Conservation (phyloP, 2,329 filamentous ascomycete species). For the Alternaria arbusti region DNA sequence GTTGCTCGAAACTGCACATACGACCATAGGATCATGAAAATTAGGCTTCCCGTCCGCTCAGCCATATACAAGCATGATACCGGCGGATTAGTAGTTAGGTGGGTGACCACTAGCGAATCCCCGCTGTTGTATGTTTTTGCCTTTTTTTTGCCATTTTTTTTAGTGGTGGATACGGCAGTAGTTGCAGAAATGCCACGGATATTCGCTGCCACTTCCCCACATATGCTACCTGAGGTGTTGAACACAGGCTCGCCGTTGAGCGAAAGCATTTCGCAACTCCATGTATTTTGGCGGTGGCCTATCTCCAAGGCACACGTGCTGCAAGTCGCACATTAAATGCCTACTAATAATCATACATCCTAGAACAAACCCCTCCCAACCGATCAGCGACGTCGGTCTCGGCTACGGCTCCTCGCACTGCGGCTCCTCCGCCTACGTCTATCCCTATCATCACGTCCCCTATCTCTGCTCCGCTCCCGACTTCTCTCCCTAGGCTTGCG, state of each 20-base stretch:
- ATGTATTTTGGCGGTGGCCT: not conserved
- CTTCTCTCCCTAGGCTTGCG: constrained; percentile 35
- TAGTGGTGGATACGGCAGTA: too few species aligned
- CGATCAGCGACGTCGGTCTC: constrained; percentile 20
- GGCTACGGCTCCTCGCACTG: constrained; percentile 26
- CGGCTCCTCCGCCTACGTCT: constrained; percentile 25
- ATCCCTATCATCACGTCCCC: constrained; percentile 22
- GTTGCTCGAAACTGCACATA: too few species aligned
- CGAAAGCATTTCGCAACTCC: not conserved
- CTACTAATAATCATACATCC: constrained; percentile 8
- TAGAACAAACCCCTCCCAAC: not conserved
- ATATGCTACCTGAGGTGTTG: not conserved
- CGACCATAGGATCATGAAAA: too few species aligned
- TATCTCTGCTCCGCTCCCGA: constrained; percentile 13
- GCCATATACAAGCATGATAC: too few species aligned
- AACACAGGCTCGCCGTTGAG: not conserved
- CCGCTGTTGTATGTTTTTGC: too few species aligned
- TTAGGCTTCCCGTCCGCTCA: too few species aligned
- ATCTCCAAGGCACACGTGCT: not conserved
- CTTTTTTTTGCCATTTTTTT: too few species aligned
- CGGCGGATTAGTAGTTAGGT: too few species aligned
- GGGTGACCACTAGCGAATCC: too few species aligned
- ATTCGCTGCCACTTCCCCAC: not conserved
- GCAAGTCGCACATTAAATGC: not conserved
- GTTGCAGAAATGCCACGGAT: not conserved